These are phyloP conservation scores for Pseudogymnoascus sp. DNA, from an alignment of 2,329 filamentous ascomycete species.

Conservation along the genomic window DNA sequence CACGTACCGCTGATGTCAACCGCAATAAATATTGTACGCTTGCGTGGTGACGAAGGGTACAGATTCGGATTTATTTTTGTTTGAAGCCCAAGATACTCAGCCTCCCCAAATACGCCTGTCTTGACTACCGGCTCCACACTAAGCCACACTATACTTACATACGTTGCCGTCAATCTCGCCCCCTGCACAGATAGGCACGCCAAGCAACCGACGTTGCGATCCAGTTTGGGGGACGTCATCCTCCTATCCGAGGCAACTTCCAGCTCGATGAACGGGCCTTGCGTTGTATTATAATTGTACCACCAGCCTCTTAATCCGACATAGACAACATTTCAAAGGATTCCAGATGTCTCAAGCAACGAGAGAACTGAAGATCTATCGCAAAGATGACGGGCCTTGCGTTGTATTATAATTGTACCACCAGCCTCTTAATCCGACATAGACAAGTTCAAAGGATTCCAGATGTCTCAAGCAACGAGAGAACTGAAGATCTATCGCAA, in stretches of 20 bases:
- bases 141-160: conserved; percentile 1
- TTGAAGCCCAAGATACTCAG: neutral
- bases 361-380: no score
- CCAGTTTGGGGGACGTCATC: conserved; percentile 3
- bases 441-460: neutral
- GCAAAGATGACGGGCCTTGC: no score
- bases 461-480: conserved; percentile 14
- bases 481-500: conserved; percentile 37
- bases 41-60: neutral
- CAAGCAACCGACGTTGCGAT: neutral
- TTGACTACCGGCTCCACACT: neutral
- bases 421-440: neutral
- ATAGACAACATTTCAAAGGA: neutral
- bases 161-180: neutral
- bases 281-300: conserved; percentile 3
- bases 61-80: neutral
- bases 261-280: neutral
- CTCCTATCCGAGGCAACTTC: neutral
- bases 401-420: conserved; percentile 3
- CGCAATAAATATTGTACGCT: conserved; percentile 3
- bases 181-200: neutral
- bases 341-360: conserved; percentile 12
- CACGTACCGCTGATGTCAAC: conserved; percentile 7
- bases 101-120: neutral
- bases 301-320: neutral